Conservation (phyloP, 305 asterid genomes). For the Rubia tinctorum region DNA sequence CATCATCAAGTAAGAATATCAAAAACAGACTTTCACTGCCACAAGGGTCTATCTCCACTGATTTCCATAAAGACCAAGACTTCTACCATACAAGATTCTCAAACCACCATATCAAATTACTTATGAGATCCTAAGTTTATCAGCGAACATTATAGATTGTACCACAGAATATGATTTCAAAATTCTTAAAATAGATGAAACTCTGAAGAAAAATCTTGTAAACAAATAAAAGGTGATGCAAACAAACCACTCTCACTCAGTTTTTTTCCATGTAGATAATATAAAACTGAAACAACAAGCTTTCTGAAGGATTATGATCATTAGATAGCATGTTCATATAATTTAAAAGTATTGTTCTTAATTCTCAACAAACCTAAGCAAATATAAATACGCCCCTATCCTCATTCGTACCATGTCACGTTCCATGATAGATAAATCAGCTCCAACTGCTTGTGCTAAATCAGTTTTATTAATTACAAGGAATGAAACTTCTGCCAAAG, state of each 20-base stretch:
- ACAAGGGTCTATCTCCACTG: neutral
- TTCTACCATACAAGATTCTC: neutral
- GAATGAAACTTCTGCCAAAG: conserved; percentile 5
- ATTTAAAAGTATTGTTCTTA: neutral
- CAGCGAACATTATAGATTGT: neutral
- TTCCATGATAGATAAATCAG: conserved; percentile 90
- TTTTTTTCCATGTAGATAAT: neutral
- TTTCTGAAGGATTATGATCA: neutral
- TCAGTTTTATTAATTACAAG: conserved; percentile 96
- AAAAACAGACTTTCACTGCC: neutral
- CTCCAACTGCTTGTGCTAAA: conserved; percentile 86
- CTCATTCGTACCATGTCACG: conserved; percentile 95
- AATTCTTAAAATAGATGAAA: no score
- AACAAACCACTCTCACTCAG: neutral
- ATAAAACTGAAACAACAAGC: neutral
- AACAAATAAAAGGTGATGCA: neutral
- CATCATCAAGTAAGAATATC: neutral
- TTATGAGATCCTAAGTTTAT: neutral
- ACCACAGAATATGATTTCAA: neutral
- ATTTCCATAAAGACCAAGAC: neutral
- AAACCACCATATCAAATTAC: neutral
- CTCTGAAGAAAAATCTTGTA: neutral
- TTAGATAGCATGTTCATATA: neutral
- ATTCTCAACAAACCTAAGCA: conserved; percentile 58
- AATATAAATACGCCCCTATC: conserved; percentile 92